Conservation (phyloP, 1,284 basidiomycete species). For the Cryptococcus sp. region DNA sequence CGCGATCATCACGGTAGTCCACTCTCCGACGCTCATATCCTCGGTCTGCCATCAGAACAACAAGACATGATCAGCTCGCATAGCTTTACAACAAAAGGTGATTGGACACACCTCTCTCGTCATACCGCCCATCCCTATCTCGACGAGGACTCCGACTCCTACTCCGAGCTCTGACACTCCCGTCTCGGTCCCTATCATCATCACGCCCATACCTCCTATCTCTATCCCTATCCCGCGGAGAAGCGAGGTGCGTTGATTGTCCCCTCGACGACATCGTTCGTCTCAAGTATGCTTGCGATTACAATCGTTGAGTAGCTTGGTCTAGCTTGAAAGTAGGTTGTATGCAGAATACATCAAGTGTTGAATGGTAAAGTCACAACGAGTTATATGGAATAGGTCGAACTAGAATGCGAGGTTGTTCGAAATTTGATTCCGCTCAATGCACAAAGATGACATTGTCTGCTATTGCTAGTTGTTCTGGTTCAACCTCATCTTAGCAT, state of each 20-base stretch:
- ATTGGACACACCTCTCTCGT: conserved; percentile 18
- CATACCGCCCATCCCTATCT: conserved; percentile 11
- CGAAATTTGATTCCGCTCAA: conserved; percentile 4
- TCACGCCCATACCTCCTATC: conserved; percentile 9
- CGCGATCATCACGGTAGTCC: conserved; percentile 1
- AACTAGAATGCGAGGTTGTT: background rate
- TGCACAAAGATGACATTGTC: too few species aligned
- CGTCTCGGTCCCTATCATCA: background rate
- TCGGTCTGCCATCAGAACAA: background rate
- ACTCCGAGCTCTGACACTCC: conserved; percentile 2
- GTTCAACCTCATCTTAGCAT: background rate
- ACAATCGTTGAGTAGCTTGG: too few species aligned
- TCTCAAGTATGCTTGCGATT: too few species aligned
- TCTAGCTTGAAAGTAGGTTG: background rate
- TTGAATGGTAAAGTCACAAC: too few species aligned
- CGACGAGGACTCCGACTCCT: conserved; percentile 20
- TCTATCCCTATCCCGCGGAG: conserved; percentile 15
- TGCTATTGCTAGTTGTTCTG: too few species aligned
- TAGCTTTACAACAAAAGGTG: background rate
- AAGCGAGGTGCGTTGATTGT: conserved; percentile 9
- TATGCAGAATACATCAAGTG: background rate
- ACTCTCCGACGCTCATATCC: background rate
- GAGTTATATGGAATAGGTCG: too few species aligned
- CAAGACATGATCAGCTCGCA: background rate
- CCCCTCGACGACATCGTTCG: conserved; percentile 13